Evolutionary conservation across 2,329 filamentous ascomycete species (phyloP), one percentile per base, ranked within the genome.

Genomic region (Ophiosphaerella korrae): DNA sequence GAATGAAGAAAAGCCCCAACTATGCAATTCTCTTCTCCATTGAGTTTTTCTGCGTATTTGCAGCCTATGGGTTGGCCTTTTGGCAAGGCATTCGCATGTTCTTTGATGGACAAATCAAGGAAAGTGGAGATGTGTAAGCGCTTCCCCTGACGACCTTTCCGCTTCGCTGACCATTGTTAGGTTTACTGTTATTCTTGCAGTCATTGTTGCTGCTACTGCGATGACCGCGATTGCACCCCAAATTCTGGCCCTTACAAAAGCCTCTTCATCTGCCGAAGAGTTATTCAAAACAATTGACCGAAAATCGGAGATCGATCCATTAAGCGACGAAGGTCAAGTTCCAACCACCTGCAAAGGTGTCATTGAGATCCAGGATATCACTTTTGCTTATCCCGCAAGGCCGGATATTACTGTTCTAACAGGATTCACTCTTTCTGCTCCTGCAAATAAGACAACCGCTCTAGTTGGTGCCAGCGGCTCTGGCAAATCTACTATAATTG

Each of bases 401-500:
- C 90, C 92, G 0, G 92, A 97, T 64, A 90, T 96, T 5, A 83
- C 85, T 2, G 89, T 97, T 37, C 92, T 99, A 87, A 80, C 94
- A 42, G 85, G 87, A 56, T 87, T 97, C 38, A 88, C 80, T 44
- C 82, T 99, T 1, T 75, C 82, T 0, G 87, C 96, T 29, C 92
- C 92, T 5, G 90, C 92, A 3, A 91, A 92, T 24, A 95, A 96
- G 75, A 92, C 89, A 1, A 97, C 92, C 5, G 94, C 94, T 2
- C 78, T 99, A 3, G 94, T 99, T 7, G 94, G 94, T 48, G 89
- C 93, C 0, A 97, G 92, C 18, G 94, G 94, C 3, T 95, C 89
- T 33, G 94, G 94, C 33, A 99, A 97, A 77, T 92, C 88, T 66
- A 97, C 93, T 0, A 92, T 97, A 55, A 87, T 97, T 26, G 93